Conservation (phyloP, 768 basidiomycete genomes). For the Mycena floridula region DNA sequence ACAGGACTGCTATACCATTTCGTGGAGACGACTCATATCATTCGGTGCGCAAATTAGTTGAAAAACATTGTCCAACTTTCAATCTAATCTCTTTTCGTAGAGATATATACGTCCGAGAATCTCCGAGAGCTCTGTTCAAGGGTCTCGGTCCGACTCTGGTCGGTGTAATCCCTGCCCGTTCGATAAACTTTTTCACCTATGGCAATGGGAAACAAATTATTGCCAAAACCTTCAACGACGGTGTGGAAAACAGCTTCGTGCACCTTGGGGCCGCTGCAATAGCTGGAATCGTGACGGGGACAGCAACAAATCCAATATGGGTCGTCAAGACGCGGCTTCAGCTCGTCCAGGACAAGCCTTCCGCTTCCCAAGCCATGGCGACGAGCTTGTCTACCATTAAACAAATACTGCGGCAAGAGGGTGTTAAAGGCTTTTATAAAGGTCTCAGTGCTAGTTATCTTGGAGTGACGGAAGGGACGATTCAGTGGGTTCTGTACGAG, state of each 20-base stretch:
- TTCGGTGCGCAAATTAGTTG: conserved; percentile 49
- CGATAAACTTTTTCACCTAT: conserved; percentile 97
- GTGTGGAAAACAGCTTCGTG: conserved; percentile 77
- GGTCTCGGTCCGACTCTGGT: conserved; percentile 93
- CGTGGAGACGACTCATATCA: conserved; percentile 87
- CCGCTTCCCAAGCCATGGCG: conserved; percentile 29
- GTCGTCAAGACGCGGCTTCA: conserved; percentile 97
- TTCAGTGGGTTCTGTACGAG: conserved; percentile 98
- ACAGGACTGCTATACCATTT: conserved; percentile 82
- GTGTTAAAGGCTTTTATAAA: conserved; percentile 86
- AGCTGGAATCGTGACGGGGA: conserved; percentile 83
- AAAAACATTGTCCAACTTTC: not conserved
- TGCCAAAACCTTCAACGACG: conserved; percentile 72
- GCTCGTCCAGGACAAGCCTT: conserved; percentile 29
- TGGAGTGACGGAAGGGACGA: conserved; percentile 92
- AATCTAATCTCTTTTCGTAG: conserved; percentile 28
- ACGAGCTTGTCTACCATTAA: conserved; percentile 59
- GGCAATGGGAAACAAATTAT: conserved; percentile 94
- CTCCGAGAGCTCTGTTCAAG: conserved; percentile 84
- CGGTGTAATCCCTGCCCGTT: conserved; percentile 91
- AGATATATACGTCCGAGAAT: conserved; percentile 86
- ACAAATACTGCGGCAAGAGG: conserved; percentile 75
- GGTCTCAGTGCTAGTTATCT: conserved; percentile 93
- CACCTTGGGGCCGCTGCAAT: conserved; percentile 82
- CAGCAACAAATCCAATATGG: conserved; percentile 98